phyloP scores from a whole-genome alignment of 2,329 filamentous ascomycete species.

The Colletotrichum incanum region DNA sequence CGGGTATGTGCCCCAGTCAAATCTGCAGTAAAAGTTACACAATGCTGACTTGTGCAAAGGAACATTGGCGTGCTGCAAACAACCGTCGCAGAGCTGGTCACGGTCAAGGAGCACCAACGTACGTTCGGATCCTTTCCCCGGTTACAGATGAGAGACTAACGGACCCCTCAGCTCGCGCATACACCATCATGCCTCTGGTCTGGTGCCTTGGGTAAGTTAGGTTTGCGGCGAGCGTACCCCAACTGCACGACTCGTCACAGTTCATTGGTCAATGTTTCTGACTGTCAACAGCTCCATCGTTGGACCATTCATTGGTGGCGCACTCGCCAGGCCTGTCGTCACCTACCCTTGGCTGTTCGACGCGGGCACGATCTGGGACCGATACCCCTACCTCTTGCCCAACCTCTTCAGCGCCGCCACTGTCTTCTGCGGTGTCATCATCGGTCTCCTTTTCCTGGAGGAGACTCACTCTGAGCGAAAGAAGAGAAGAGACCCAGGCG shows the following conservation, averaged over 20 bases:
- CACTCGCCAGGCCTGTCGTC: constrained; percentile 87
- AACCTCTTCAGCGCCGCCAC: constrained; percentile 92
- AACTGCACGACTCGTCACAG: constrained; percentile 13
- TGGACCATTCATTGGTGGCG: constrained; percentile 91
- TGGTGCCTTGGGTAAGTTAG: constrained; percentile 90
- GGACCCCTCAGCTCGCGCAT: constrained; percentile 79
- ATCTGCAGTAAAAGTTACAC: neutral
- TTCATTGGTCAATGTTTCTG: constrained; percentile 46
- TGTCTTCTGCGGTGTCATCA: constrained; percentile 80
- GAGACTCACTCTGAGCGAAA: constrained; percentile 93
- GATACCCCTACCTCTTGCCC: constrained; percentile 90
- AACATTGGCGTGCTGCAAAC: constrained; percentile 97
- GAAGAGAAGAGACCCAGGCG: constrained; percentile 80
- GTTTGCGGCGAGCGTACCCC: constrained; percentile 2
- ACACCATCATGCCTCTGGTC: constrained; percentile 97
- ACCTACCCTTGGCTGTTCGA: constrained; percentile 84
- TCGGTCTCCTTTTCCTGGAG: constrained; percentile 90
- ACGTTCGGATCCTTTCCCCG: constrained; percentile 54
- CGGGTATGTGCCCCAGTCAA: constrained; percentile 75
- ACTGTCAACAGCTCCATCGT: constrained; percentile 80
- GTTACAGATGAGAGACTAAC: constrained; percentile 48
- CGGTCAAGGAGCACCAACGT: constrained; percentile 94
- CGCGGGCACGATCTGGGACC: constrained; percentile 83
- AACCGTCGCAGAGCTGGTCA: constrained; percentile 94
- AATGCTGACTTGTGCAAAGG: constrained; percentile 59